Evolutionary conservation across 176 grass and related monocot genomes (phyloP), one percentile per base, ranked within the genome.

Genomic region (Miscanthus lutarioriparius): DNA sequence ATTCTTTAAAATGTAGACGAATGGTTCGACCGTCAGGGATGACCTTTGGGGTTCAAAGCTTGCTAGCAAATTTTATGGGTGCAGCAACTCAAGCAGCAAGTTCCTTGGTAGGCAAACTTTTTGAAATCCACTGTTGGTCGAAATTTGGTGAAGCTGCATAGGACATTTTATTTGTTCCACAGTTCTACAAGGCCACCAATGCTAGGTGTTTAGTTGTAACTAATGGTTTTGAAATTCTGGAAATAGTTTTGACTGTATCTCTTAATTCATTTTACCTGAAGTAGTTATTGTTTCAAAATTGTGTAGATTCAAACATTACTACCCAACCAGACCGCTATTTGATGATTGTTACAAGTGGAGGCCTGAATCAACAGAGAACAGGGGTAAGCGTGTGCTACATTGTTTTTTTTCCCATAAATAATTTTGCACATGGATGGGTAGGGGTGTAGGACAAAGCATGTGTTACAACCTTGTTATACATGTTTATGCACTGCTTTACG

Each of bases 291-390:
- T 75, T 90, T 83, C 58, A 80, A 80, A 76, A 69, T 81, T 92
- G 32, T 91, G 81, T 86, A 96, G 96, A 86, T 83, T 90, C 93
- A 56, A 85, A 91, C 78, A 80, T 81, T 66, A 86, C 54, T 41
- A 96, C 96, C 48, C 58, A 87, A 30, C 86, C 78, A 68, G 76
- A 96, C 64, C 91, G 88, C 74, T 94, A 92, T 89, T 91, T 98
- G 85, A 94, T 96, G 89, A 96, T 98, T 37, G 93, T 85, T 81
- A 98, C 96, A 38, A 99, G 96, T 84, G 96, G 93, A 59, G 96
- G 96, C 32, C 77, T 99, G 77, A 99, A 96, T 84, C 96, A 99
- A 82, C 96, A 98, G 58, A 87, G 96, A 98, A 99, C 96, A 82
- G 96, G 96, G 85, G 96, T 98, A 66, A 98, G 69, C 70, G 53